Evolutionary conservation across 192 early-diverging fungal genomes (phyloP).

Genomic region (Coemansia sp.): DNA sequence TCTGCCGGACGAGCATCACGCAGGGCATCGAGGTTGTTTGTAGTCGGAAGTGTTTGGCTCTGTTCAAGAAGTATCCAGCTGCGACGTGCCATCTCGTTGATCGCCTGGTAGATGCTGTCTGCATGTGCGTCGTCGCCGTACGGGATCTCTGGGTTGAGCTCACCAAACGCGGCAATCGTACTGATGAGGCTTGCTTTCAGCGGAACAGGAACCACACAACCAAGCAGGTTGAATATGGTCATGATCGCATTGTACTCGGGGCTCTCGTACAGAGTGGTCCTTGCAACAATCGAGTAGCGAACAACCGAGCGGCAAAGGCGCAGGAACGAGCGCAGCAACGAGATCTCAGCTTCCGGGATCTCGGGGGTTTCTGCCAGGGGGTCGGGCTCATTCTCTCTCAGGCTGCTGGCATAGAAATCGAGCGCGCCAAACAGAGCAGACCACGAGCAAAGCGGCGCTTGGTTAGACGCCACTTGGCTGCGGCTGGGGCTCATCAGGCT

Average conservation of each 20-base stretch:
- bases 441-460: slow-evolving; percentile 72
- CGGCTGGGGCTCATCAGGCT: slow-evolving; percentile 38
- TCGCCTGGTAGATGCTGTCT: slow-evolving; percentile 22
- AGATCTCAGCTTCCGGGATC: slow-evolving; percentile 73
- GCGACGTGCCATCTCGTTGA: slow-evolving; percentile 62
- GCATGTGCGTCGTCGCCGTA: slow-evolving; percentile 37
- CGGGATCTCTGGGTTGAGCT: slow-evolving; percentile 28
- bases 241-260: slow-evolving; percentile 65
- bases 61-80: slow-evolving; percentile 84
- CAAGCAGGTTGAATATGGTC: slow-evolving; percentile 78
- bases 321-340: slow-evolving; percentile 72
- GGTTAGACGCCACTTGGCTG: slow-evolving; percentile 35
- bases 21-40: slow-evolving; percentile 24
- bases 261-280: slow-evolving; percentile 67
- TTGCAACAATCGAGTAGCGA: slow-evolving; percentile 69
- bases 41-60: slow-evolving; percentile 61
- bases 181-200: slow-evolving; percentile 81
- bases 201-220: slow-evolving; percentile 69
- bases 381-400: slow-evolving; percentile 50
- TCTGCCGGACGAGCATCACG: slow-evolving; percentile 15
- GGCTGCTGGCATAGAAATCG: slow-evolving; percentile 60
- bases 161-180: slow-evolving; percentile 79
- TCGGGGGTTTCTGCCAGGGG: slow-evolving; percentile 34
- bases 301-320: slow-evolving; percentile 75
- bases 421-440: slow-evolving; percentile 72